Evolutionary conservation across 1,284 basidiomycete species (phyloP), one percentile per base, ranked within the genome.

Genomic region (Neonothopanus nambi): DNA sequence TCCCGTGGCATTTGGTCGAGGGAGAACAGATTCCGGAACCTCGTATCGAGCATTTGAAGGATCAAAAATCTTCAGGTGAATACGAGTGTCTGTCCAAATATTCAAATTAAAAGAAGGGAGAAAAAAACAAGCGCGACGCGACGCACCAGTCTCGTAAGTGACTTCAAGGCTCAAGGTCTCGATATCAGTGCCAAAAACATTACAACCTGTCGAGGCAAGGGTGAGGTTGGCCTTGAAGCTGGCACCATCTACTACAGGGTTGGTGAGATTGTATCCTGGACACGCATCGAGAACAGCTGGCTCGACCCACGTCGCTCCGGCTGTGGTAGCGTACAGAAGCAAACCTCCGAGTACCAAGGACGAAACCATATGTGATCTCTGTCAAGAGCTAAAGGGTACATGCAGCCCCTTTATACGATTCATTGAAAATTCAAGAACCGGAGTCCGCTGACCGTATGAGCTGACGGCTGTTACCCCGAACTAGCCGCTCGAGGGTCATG

Each of bases 11-110:
- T 67, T 63, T 0, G 88, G 87, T 0, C 84, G 78, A 24, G 86
- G 81, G 40, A 89, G 70, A 36, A 90, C 79, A 1, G 76, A 75
- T n/a, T 80, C 76, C 3, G 87, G 85, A 0, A 91, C 79, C 65
- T 90, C 87, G 61, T 83, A 91, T 43, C 89, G 85, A 3, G 70
- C 50, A 9, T 69, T 63, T 1, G 75, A 67, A 0, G 81, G 66
- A 60, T 91, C 87, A 20, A 78, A 81, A 61, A 90, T 85, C 67
- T 90, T 89, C 53, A 91, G 74, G 60, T 91, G 88, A 15, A 92
- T 82, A 33, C 85, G 81, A 24, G 75, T 73, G 9, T 69, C 84
- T 86, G 61, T 5, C 35, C 46, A 17, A 49, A n/a, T 28, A 26
- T 40, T 26, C 42, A 46, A 5, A 40, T 23, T n/a, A 17, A n/a